These are phyloP conservation scores for Penicillium desertorum DNA, from an alignment of 495 filamentous ascomycete genomes.

Conservation along the genomic window DNA sequence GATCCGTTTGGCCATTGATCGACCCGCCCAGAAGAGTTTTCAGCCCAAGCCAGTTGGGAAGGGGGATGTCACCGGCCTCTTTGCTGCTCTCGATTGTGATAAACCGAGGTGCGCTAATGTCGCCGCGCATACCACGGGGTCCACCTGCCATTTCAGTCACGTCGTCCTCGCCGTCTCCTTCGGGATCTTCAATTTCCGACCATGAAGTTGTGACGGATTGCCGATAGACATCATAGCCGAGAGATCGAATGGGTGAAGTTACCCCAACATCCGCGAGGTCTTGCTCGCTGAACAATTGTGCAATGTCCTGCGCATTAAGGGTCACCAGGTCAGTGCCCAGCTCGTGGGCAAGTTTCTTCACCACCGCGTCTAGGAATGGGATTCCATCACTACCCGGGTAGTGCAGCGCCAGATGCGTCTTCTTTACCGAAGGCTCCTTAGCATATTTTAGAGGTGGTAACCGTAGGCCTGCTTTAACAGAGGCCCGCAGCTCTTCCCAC, in stretches of 20 bases:
- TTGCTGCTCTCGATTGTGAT: conserved; percentile 42
- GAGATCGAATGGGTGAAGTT: conserved; percentile 47
- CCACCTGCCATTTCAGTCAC: conserved; percentile 30
- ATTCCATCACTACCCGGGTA: conserved; percentile 60
- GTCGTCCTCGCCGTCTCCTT: conserved; percentile 46
- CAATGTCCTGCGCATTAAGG: conserved; percentile 76
- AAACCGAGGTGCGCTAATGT: conserved; percentile 32
- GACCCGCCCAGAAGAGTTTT: conserved; percentile 39
- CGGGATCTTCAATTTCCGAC: conserved; percentile 38
- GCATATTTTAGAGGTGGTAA: conserved; percentile 44
- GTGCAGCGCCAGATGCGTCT: conserved; percentile 65
- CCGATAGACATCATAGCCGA: conserved; percentile 67
- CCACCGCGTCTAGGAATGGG: conserved; percentile 56
- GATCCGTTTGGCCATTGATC: conserved; percentile 35
- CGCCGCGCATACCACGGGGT: conserved; percentile 23
- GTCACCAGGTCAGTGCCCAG: conserved; percentile 73
- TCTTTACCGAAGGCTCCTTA: conserved; percentile 52
- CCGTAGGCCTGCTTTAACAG: conserved; percentile 42
- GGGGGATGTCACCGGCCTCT: conserved; percentile 35
- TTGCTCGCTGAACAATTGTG: conserved; percentile 71
- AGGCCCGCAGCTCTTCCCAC: conserved; percentile 44
- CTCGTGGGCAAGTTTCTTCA: conserved; percentile 57
- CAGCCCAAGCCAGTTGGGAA: conserved; percentile 38
- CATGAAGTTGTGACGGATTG: conserved; percentile 28
- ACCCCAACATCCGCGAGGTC: conserved; percentile 51